These are phyloP conservation scores for Phaeomoniella chlamydospora DNA, from an alignment of 2,329 filamentous ascomycete genomes.

Conservation along the genomic window DNA sequence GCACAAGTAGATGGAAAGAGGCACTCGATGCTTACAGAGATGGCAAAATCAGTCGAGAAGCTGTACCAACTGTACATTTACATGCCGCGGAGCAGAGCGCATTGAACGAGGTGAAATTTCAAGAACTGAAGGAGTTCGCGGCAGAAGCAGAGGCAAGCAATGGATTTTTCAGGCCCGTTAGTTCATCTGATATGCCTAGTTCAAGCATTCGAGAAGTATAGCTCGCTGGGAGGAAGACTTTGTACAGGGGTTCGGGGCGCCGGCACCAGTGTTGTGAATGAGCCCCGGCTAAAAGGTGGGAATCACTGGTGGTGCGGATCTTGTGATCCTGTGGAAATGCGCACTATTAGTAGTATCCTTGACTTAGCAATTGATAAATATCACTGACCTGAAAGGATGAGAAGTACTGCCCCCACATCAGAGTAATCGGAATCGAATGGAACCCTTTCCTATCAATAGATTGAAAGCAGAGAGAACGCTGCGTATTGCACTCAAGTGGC, in stretches of 20 bases:
- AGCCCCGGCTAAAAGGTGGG: too few relatives aligned
- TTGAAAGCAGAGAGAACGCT: slow-evolving; percentile 44
- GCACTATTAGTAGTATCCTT: slow-evolving; percentile 23
- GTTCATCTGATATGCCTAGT: not conserved
- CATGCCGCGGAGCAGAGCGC: slow-evolving; percentile 21
- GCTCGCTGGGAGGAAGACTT: too few relatives aligned
- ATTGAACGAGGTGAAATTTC: slow-evolving; percentile 16
- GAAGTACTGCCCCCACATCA: slow-evolving; percentile 56
- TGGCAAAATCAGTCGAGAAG: slow-evolving; percentile 15
- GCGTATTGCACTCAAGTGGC: slow-evolving; percentile 95
- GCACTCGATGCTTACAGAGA: slow-evolving; percentile 39
- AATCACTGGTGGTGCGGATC: too few relatives aligned
- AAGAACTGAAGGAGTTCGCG: slow-evolving; percentile 18
- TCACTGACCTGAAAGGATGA: slow-evolving; percentile 37
- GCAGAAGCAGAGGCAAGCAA: slow-evolving; percentile 10
- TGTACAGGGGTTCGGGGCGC: too few relatives aligned
- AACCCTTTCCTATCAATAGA: slow-evolving; percentile 31
- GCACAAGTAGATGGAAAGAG: slow-evolving; percentile 45
- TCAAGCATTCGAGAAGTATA: not conserved
- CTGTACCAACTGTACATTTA: slow-evolving; percentile 15
- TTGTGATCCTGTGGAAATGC: too few relatives aligned
- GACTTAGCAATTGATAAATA: slow-evolving; percentile 8
- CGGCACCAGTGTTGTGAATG: too few relatives aligned
- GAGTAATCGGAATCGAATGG: slow-evolving; percentile 91
- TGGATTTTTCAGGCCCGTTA: not conserved